Percentiles rank a stretch among this genome's conserved stretches.
These are phyloP conservation scores for Silene noctiflora DNA, from an alignment of 179 eudicot genomes.

Conservation along the genomic window DNA sequence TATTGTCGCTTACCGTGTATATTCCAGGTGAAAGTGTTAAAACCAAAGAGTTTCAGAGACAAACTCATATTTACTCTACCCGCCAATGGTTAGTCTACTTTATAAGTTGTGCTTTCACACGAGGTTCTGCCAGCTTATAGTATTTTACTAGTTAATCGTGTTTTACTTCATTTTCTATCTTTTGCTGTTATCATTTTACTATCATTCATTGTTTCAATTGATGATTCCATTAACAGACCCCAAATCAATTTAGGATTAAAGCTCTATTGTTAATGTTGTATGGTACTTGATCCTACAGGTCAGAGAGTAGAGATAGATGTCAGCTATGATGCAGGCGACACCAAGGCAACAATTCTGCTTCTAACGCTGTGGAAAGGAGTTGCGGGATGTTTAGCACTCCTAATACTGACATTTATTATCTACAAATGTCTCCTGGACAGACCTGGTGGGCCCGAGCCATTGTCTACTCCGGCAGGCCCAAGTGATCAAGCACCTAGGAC, in stretches of 20 bases:
- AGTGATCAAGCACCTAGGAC: constrained; percentile 39
- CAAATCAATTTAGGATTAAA: background rate
- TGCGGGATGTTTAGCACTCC: constrained; percentile 24
- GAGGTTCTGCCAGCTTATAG: background rate
- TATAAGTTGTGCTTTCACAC: background rate
- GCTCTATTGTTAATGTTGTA: background rate
- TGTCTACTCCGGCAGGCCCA: constrained; percentile 27
- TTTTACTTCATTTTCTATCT: background rate
- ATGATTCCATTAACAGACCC: background rate
- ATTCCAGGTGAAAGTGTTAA: constrained; percentile 42
- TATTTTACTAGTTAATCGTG: background rate
- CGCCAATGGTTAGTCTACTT: constrained; percentile 45
- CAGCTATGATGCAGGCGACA: constrained; percentile 39
- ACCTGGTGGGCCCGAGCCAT: constrained; percentile 26
- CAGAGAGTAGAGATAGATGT: constrained; percentile 66
- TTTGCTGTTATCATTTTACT: background rate
- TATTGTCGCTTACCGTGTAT: background rate
- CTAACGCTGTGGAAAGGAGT: constrained; percentile 30
- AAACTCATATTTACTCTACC: constrained; percentile 57
- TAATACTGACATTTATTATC: constrained; percentile 33
- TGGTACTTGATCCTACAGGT: constrained; percentile 38
- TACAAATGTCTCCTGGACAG: constrained; percentile 33
- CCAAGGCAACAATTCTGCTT: constrained; percentile 12
- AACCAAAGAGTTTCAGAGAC: constrained; percentile 46
- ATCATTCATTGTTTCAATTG: background rate